phyloP scores from a whole-genome alignment of 2,329 filamentous ascomycete species.

The Hirsutella thompsonii region DNA sequence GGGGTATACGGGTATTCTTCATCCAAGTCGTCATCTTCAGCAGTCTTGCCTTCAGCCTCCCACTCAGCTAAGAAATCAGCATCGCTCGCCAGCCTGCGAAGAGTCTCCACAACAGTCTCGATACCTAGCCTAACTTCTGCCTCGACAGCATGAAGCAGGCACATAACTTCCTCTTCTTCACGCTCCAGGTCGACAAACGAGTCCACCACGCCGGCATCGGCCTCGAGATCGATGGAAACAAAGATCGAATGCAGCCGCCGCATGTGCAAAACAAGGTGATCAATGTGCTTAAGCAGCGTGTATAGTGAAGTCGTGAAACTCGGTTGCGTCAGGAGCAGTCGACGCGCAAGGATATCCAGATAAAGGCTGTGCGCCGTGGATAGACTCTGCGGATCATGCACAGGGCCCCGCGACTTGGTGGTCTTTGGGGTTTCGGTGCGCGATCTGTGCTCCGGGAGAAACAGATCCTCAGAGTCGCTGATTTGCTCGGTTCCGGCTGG shows the following conservation, averaged over 20 bases:
- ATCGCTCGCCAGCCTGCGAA: constrained; percentile 32
- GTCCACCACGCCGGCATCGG: constrained; percentile 70
- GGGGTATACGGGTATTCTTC: constrained; percentile 45
- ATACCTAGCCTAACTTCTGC: constrained; percentile 53
- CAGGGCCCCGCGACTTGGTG: neutral
- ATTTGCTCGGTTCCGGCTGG: neutral
- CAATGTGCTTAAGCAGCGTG: constrained; percentile 58
- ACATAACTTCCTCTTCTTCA: constrained; percentile 58
- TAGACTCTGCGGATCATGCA: constrained; percentile 73
- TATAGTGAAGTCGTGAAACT: constrained; percentile 54
- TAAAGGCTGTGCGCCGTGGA: constrained; percentile 69
- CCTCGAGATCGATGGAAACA: constrained; percentile 65
- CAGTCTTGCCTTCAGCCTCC: constrained; percentile 20
- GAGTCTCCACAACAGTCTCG: constrained; percentile 48
- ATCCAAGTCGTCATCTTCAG: constrained; percentile 27
- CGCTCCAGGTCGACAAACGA: constrained; percentile 56
- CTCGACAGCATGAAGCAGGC: constrained; percentile 52
- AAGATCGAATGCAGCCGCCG: constrained; percentile 66
- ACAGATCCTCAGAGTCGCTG: neutral
- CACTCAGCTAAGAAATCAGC: constrained; percentile 29
- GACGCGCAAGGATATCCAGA: constrained; percentile 52
- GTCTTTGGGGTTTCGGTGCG: neutral
- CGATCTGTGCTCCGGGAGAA: neutral
- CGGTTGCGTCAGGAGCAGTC: constrained; percentile 51
- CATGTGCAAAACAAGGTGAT: constrained; percentile 68